These are phyloP conservation scores for Tetrapisispora nanseiensis DNA, from an alignment of 805 yeast genomes.

Conservation along the genomic window DNA sequence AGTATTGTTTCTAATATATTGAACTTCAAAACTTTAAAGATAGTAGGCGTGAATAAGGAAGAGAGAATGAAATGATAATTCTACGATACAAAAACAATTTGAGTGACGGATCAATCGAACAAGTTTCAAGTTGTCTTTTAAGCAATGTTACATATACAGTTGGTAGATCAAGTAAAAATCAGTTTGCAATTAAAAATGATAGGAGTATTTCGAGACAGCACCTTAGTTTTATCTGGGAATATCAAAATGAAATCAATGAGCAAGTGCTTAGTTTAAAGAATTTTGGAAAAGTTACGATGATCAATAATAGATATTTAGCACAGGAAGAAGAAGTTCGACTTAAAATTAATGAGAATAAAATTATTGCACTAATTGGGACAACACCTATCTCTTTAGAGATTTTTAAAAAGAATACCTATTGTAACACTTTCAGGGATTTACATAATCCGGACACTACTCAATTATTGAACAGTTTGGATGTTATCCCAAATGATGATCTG, in stretches of 20 bases:
- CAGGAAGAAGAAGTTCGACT: constrained; percentile 10
- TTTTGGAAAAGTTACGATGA: constrained; percentile 24
- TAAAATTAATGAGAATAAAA: not conserved
- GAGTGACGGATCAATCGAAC: constrained; percentile 11
- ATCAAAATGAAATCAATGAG: constrained; percentile 1
- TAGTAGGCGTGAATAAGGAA: no score
- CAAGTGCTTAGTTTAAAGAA: constrained; percentile 8
- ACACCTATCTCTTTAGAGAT: constrained; percentile 9
- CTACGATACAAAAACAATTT: constrained; percentile 15
- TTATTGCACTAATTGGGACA: constrained; percentile 15
- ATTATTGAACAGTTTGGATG: not conserved
- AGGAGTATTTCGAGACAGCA: constrained; percentile 29
- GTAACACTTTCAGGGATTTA: not conserved
- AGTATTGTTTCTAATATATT: no score
- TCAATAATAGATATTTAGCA: constrained; percentile 12
- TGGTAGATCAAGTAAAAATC: constrained; percentile 26
- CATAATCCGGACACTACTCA: not conserved
- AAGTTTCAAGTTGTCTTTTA: constrained; percentile 14
- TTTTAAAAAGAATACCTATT: not conserved
- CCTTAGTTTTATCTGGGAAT: constrained; percentile 13
- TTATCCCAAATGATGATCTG: not conserved
- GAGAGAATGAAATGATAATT: constrained; percentile 18
- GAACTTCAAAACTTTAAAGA: no score
- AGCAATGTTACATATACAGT: constrained; percentile 10
- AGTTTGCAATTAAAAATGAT: constrained; percentile 23